Conservation (phyloP, 495 filamentous ascomycete genomes). For the Podospora bellae-mahoneyi region DNA sequence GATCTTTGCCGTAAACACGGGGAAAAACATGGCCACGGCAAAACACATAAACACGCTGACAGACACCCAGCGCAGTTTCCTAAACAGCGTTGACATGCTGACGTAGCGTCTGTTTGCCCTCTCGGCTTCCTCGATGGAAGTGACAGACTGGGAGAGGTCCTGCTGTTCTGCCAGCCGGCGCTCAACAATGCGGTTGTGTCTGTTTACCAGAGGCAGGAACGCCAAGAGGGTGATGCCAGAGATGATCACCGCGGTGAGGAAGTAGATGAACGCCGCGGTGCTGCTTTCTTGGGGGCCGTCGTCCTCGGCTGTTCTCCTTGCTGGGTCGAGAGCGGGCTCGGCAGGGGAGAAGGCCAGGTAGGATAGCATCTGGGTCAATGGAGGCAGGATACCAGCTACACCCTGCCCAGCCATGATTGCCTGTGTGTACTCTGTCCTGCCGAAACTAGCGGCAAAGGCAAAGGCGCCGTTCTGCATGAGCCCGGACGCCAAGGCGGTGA, state of each 20-base stretch:
- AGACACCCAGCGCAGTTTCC: conserved; percentile 70
- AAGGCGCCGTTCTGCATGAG: conserved; percentile 94
- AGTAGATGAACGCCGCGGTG: conserved; percentile 83
- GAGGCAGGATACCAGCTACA: conserved; percentile 86
- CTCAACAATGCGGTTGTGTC: conserved; percentile 43
- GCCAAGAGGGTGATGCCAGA: conserved; percentile 57
- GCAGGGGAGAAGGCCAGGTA: conserved; percentile 58
- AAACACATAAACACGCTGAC: conserved; percentile 74
- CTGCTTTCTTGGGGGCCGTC: conserved; percentile 29
- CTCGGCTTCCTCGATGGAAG: conserved; percentile 46
- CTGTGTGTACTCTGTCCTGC: conserved; percentile 81
- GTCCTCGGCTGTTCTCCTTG: conserved; percentile 12
- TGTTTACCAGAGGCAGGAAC: conserved; percentile 48
- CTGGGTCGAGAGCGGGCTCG: conserved; percentile 11
- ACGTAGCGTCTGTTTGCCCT: conserved; percentile 55
- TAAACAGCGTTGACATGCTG: conserved; percentile 61
- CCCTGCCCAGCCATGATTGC: conserved; percentile 96
- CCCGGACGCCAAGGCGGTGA: conserved; percentile 71
- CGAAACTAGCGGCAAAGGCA: conserved; percentile 83
- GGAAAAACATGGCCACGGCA: conserved; percentile 85
- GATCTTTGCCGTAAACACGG: conserved; percentile 84
- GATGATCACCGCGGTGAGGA: conserved; percentile 74
- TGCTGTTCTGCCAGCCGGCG: conserved; percentile 35
- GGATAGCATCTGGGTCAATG: conserved; percentile 78
- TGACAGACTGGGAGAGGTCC: conserved; percentile 38